Evolutionary conservation across 441 rosid genomes (phyloP).

Genomic region (Eruca vesicaria): DNA sequence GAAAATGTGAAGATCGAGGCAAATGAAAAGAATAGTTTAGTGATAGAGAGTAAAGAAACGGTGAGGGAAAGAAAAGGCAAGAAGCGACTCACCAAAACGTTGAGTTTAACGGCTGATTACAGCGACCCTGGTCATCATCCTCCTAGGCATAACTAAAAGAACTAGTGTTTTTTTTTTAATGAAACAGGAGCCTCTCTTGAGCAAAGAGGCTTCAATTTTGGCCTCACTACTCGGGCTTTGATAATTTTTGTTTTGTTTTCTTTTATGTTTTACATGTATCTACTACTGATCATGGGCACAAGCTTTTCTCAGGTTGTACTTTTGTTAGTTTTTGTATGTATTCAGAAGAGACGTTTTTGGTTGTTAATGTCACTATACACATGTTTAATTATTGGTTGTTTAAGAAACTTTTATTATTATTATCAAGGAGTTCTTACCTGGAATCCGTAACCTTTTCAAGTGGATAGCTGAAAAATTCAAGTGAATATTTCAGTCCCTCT

Average conservation of each 20-base stretch:
- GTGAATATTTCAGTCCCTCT: not conserved
- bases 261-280: conserved; percentile 4
- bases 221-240: not conserved
- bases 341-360: conserved; percentile 8
- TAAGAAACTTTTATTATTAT: not conserved
- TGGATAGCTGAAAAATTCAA: not conserved
- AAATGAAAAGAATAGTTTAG: conserved; percentile 18
- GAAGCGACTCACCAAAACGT: conserved; percentile 29
- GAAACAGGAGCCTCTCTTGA: conserved; percentile 2
- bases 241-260: not conserved
- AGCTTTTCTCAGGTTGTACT: not conserved
- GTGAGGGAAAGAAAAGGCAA: conserved; percentile 16
- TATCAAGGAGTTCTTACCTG: not conserved
- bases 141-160: conserved; percentile 33
- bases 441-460: not conserved
- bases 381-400: not conserved
- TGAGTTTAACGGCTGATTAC: conserved; percentile 36
- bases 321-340: conserved; percentile 26
- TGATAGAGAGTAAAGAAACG: conserved; percentile 25
- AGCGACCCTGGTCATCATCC: conserved; percentile 35
- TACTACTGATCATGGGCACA: conserved; percentile 11
- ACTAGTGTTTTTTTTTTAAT: not conserved
- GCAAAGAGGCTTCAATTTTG: conserved; percentile 28
- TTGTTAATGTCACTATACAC: not conserved
- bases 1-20: not conserved